These are phyloP conservation scores for Tulasnella sp. DNA, from an alignment of 768 basidiomycete genomes.

Conservation along the genomic window DNA sequence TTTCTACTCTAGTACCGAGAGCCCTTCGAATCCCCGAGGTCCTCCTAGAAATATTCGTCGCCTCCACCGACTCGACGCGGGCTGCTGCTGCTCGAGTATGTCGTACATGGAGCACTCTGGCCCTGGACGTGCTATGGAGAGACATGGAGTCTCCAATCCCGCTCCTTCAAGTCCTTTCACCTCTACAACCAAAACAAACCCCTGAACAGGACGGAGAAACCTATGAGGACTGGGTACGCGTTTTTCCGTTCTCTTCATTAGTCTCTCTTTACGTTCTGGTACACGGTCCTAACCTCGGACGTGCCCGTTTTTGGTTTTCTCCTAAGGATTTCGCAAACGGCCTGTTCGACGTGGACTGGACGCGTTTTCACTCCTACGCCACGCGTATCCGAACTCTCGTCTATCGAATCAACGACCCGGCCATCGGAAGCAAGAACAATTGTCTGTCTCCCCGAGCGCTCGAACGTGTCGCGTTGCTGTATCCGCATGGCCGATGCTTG, in stretches of 20 bases:
- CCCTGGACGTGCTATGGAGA: background rate
- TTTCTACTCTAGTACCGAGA: background rate
- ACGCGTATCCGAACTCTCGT: too few species aligned
- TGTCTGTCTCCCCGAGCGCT: too few species aligned
- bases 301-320: background rate
- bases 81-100: background rate
- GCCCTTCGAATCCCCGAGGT: background rate
- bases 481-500: too few species aligned
- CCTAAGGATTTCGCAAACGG: background rate
- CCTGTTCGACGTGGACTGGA: too few species aligned
- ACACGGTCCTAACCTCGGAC: background rate
- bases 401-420: too few species aligned
- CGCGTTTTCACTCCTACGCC: too few species aligned
- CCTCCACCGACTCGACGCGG: background rate
- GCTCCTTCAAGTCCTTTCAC: slow-evolving; percentile 5
- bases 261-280: background rate
- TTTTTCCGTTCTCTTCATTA: background rate
- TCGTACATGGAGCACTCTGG: background rate
- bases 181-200: background rate
- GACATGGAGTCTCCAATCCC: background rate
- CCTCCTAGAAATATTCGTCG: background rate
- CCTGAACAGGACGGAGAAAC: background rate
- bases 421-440: too few species aligned
- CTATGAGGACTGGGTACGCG: background rate
- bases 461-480: too few species aligned